Conservation (phyloP, 2,329 filamentous ascomycete genomes). For the Pseudohalonectria lignicola region DNA sequence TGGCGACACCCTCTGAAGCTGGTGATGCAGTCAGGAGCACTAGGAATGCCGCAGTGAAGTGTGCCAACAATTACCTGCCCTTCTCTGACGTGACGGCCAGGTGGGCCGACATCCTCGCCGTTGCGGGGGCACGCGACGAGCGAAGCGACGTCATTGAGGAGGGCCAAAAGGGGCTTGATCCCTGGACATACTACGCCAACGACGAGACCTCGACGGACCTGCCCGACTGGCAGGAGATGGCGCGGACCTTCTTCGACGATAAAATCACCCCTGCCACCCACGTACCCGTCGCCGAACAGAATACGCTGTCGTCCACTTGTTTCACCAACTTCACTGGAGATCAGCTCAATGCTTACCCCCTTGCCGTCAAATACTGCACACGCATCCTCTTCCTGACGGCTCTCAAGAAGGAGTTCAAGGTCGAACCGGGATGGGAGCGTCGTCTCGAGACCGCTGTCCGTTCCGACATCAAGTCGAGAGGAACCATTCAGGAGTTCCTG, state of each 20-base stretch:
- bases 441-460: conserved; percentile 63
- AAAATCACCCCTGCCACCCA: conserved; percentile 14
- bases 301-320: no score
- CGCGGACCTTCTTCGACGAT: conserved; percentile 34
- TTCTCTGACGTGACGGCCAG: conserved; percentile 70
- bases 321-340: conserved; percentile 37
- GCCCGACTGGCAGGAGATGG: conserved; percentile 42
- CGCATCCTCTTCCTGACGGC: conserved; percentile 40
- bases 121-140: conserved; percentile 55
- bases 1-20: conserved; percentile 33
- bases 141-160: conserved; percentile 81
- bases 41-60: conserved; percentile 74
- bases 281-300: conserved; percentile 6
- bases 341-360: conserved; percentile 46
- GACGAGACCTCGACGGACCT: conserved; percentile 24
- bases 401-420: conserved; percentile 31
- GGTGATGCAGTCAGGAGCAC: conserved; percentile 55
- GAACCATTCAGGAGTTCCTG: conserved; percentile 45
- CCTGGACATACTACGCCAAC: conserved; percentile 39
- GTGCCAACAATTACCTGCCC: conserved; percentile 78
- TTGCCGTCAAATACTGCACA: conserved; percentile 59
- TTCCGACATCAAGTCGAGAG: conserved; percentile 55
- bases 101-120: conserved; percentile 80
- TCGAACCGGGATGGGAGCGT: conserved; percentile 77
- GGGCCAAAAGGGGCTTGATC: conserved; percentile 76